Evolutionary conservation across 2,329 filamentous ascomycete genomes (phyloP).

Genomic region (Leptographium wingfieldii): DNA sequence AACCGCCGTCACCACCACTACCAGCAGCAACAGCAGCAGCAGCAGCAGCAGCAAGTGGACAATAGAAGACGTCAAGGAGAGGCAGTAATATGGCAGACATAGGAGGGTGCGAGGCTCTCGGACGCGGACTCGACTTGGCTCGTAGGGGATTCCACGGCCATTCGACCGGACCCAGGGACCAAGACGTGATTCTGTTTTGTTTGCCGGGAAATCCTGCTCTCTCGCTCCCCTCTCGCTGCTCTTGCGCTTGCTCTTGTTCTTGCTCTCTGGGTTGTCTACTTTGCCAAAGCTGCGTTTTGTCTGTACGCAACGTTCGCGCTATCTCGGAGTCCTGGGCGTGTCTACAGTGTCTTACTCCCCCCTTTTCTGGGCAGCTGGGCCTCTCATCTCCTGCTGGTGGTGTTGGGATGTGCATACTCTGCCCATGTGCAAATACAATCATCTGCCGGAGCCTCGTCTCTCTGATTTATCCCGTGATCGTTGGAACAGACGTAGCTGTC

Average conservation of each 20-base stretch:
- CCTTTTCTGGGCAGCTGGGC: neutral
- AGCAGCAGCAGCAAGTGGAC: neutral
- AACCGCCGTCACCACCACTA: neutral
- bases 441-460: neutral
- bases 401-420: neutral
- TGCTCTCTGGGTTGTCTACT: neutral
- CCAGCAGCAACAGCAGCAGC: neutral
- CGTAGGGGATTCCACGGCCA: too few species aligned
- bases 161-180: neutral
- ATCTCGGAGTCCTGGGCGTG: neutral
- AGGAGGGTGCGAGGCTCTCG: neutral
- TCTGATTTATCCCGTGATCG: too few species aligned
- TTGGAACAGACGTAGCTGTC: too few species aligned
- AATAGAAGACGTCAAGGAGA: neutral
- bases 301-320: neutral
- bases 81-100: neutral
- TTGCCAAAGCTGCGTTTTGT: neutral
- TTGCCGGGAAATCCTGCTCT: neutral
- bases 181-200: neutral
- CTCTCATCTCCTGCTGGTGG: neutral
- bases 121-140: too few species aligned
- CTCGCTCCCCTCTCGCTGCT: neutral
- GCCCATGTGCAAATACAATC: neutral
- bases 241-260: neutral
- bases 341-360: neutral